phyloP scores from a whole-genome alignment of 768 basidiomycete genomes.

The Boletus rubescentipes region DNA sequence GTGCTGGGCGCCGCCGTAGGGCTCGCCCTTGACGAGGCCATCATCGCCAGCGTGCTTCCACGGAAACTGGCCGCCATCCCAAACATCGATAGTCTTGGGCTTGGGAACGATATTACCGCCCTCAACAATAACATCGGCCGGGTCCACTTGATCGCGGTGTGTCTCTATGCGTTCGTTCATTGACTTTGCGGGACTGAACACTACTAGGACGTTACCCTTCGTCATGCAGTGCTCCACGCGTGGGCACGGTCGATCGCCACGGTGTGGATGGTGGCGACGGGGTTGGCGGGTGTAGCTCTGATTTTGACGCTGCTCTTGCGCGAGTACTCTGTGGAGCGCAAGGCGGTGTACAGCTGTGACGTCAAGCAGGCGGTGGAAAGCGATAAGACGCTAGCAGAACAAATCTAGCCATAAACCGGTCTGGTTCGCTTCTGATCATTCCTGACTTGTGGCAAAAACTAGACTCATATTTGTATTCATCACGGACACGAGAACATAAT shows the following conservation, averaged over 20 bases:
- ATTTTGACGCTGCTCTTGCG: conserved; percentile 53
- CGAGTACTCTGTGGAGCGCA: conserved; percentile 57
- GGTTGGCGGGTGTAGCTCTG: conserved; percentile 53
- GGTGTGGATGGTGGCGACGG: conserved; percentile 67
- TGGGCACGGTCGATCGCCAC: conserved; percentile 62
- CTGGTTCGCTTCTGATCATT: too few relatives aligned
- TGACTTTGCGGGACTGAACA: not conserved
- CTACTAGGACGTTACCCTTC: conserved; percentile 47
- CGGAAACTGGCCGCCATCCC: conserved; percentile 36
- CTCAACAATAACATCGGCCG: conserved; percentile 46
- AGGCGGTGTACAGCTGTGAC: conserved; percentile 39
- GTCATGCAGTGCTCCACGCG: conserved; percentile 54
- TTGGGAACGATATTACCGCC: conserved; percentile 38
- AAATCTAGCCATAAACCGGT: too few relatives aligned
- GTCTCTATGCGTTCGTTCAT: not conserved
- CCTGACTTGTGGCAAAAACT: too few relatives aligned
- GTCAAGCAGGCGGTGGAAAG: conserved; percentile 22
- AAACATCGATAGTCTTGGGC: conserved; percentile 20
- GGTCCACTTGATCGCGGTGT: conserved; percentile 33
- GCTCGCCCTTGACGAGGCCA: conserved; percentile 69
- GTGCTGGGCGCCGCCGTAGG: conserved; percentile 73
- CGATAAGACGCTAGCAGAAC: not conserved
- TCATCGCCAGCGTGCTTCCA: conserved; percentile 55
- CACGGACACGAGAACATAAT: too few relatives aligned
- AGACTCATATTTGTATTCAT: too few relatives aligned